Evolutionary conservation across 2,329 filamentous ascomycete genomes (phyloP).

Genomic region (Penicillium sp.): DNA sequence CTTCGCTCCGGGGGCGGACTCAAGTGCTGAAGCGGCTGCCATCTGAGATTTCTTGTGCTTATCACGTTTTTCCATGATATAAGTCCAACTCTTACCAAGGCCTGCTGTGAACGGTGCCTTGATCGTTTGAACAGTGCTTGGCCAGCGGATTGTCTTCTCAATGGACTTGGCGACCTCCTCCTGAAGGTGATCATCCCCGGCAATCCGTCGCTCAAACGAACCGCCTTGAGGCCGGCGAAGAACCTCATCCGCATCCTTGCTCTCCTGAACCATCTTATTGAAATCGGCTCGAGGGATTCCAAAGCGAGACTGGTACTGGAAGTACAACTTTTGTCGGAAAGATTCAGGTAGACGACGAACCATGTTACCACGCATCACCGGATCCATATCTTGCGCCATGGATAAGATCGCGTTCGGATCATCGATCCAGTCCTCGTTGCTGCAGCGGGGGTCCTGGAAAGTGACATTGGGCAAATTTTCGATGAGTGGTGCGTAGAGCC

Average conservation of each 20-base stretch:
- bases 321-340: slow-evolving; percentile 88
- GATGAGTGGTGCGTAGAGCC: slow-evolving; percentile 85
- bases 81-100: slow-evolving; percentile 65
- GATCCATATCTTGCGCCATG: slow-evolving; percentile 88
- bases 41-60: slow-evolving; percentile 54
- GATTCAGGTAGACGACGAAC: slow-evolving; percentile 82
- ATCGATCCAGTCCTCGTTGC: slow-evolving; percentile 60
- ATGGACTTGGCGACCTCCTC: slow-evolving; percentile 73
- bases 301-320: slow-evolving; percentile 90
- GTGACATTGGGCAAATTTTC: slow-evolving; percentile 83
- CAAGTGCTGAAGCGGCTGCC: slow-evolving; percentile 21
- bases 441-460: slow-evolving; percentile 66
- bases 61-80: slow-evolving; percentile 75
- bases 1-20: slow-evolving; percentile 4
- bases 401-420: slow-evolving; percentile 63
- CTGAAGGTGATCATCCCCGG: slow-evolving; percentile 66
- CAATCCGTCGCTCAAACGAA: slow-evolving; percentile 82
- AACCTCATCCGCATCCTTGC: slow-evolving; percentile 62
- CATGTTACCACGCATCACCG: slow-evolving; percentile 89
- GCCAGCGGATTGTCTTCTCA: slow-evolving; percentile 86
- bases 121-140: slow-evolving; percentile 79
- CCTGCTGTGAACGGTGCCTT: slow-evolving; percentile 84
- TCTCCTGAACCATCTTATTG: slow-evolving; percentile 75
- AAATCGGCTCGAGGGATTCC: slow-evolving; percentile 81
- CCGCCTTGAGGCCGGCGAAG: slow-evolving; percentile 75